phyloP scores from a whole-genome alignment of 257 asterid species.

The Solanum bukasovii region DNA sequence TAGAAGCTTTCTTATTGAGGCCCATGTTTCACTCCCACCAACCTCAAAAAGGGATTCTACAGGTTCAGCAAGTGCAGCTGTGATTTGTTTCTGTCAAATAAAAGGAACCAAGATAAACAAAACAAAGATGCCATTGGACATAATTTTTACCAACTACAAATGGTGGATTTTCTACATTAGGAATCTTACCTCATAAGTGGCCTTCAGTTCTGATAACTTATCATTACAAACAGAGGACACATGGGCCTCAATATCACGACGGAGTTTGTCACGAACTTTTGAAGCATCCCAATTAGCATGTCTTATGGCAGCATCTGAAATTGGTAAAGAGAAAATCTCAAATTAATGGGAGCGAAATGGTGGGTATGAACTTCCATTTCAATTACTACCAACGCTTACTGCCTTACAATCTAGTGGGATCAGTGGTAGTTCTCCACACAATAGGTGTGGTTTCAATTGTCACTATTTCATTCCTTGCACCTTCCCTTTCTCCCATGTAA shows the following conservation, averaged over 20 bases:
- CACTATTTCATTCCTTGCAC: not conserved
- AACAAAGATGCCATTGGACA: not conserved
- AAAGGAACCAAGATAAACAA: not conserved
- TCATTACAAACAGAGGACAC: constrained; percentile 29
- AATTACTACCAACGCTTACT: not conserved
- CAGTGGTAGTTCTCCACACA: not conserved
- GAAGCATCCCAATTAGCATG: constrained; percentile 52
- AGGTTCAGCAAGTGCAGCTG: constrained; percentile 27
- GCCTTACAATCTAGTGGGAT: not conserved
- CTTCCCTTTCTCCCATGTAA: not conserved
- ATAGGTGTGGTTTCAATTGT: not conserved
- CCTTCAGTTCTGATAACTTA: constrained; percentile 33
- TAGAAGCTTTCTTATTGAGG: constrained; percentile 39
- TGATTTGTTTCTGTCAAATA: constrained; percentile 35
- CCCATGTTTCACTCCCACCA: constrained; percentile 46
- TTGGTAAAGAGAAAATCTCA: not conserved
- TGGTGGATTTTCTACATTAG: not conserved
- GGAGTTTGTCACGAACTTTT: constrained; percentile 47
- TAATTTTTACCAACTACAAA: not conserved
- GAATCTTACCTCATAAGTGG: constrained; percentile 32
- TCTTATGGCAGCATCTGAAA: constrained; percentile 44
- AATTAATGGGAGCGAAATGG: not conserved
- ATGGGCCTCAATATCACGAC: constrained; percentile 45
- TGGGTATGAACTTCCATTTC: not conserved
- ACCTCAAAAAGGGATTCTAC: constrained; percentile 47